A percentile compares a stretch with the other conserved stretches of the same genome.
Conservation (phyloP, 1,284 basidiomycete species). For the Trametes polyzona region DNA sequence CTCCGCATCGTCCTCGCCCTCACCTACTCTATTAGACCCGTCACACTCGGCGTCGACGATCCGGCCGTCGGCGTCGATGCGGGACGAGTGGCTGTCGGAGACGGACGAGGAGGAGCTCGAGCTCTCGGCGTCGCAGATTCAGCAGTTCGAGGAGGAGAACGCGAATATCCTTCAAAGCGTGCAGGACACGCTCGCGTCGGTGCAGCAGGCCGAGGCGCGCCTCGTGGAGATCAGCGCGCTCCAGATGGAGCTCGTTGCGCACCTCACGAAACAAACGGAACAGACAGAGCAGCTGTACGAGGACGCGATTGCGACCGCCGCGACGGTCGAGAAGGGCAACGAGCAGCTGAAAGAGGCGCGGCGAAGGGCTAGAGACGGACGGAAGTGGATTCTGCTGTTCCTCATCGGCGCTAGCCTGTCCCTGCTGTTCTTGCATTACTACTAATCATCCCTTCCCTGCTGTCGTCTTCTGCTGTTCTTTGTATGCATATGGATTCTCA, state of each 20-base stretch:
- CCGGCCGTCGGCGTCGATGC: constrained; percentile 31
- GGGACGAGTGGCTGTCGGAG: constrained; percentile 50
- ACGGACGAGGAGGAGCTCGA: constrained; percentile 75
- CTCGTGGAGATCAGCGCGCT: constrained; percentile 89
- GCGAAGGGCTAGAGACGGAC: constrained; percentile 79
- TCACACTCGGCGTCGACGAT: constrained; percentile 33
- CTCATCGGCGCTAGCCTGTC: constrained; percentile 86
- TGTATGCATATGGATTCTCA: constrained; percentile 12
- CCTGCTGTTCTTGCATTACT: constrained; percentile 86
- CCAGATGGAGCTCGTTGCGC: constrained; percentile 86
- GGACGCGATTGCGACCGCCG: constrained; percentile 84
- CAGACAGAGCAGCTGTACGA: constrained; percentile 88
- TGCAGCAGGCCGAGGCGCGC: constrained; percentile 87
- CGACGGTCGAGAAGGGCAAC: constrained; percentile 86
- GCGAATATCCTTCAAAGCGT: constrained; percentile 81
- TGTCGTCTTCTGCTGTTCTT: not conserved
- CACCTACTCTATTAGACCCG: too few species aligned
- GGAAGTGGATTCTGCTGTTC: constrained; percentile 85
- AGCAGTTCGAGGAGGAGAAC: constrained; percentile 91
- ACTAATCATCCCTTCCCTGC: constrained; percentile 49
- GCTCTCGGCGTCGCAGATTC: constrained; percentile 81
- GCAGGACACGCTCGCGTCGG: constrained; percentile 82
- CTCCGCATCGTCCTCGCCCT: constrained; percentile 37
- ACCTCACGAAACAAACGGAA: constrained; percentile 88
- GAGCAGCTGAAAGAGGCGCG: constrained; percentile 83